A percentile compares a stretch with the other conserved stretches of the same genome.
Evolutionary conservation across 768 basidiomycete genomes (phyloP).

Genomic region (Lenzites betulinus): DNA sequence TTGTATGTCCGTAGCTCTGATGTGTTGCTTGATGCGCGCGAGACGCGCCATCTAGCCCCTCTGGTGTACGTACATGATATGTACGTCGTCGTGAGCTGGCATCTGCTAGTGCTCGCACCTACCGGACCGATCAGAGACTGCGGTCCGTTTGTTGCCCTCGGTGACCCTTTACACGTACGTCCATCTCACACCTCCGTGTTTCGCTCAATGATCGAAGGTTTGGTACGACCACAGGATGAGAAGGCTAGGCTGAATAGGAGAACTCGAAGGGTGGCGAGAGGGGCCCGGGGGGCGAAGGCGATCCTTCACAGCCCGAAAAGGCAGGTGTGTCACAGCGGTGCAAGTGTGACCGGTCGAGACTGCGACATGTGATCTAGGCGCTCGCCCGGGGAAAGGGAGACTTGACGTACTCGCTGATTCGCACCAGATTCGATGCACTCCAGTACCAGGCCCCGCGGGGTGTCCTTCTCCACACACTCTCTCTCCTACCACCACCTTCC

Average conservation of each 20-base stretch:
- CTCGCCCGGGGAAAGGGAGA: slow-evolving; percentile 16
- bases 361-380: slow-evolving; percentile 22
- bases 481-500: slow-evolving; percentile 14
- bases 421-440: slow-evolving; percentile 14
- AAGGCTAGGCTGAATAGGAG: neutral
- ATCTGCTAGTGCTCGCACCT: no score
- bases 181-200: neutral
- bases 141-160: neutral
- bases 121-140: neutral
- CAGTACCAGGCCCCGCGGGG: slow-evolving; percentile 2
- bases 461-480: slow-evolving; percentile 5
- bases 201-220: neutral
- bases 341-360: slow-evolving; percentile 11
- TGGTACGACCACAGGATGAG: neutral
- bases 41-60: neutral
- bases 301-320: slow-evolving; percentile 5
- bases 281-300: neutral
- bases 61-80: neutral
- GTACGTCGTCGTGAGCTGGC: neutral
- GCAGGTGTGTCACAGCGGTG: slow-evolving; percentile 6
- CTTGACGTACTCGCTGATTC: slow-evolving; percentile 24
- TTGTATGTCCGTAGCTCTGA: neutral
- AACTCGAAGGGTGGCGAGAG: neutral
- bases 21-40: neutral
- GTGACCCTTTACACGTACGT: neutral